A percentile compares a stretch with the other conserved stretches of the same genome.
Evolutionary conservation across 495 filamentous ascomycete genomes (phyloP).

Genomic region (Elasticomyces elasticus): DNA sequence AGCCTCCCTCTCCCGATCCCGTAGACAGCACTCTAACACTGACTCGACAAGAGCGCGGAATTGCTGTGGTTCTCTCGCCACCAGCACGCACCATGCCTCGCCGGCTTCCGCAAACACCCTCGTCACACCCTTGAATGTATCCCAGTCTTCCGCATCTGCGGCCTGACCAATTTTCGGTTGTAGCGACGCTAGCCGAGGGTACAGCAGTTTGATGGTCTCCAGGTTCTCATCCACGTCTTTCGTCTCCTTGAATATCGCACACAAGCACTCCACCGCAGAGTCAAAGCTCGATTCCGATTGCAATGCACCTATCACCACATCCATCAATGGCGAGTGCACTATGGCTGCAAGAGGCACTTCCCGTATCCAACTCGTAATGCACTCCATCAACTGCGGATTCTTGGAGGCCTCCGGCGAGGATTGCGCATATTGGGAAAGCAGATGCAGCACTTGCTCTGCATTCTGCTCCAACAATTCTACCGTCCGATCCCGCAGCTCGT

Average conservation of each 20-base stretch:
- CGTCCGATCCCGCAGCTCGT: constrained; percentile 73
- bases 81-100: constrained; percentile 83
- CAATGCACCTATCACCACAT: constrained; percentile 67
- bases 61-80: constrained; percentile 68
- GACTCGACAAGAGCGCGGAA: constrained; percentile 84
- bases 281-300: constrained; percentile 68
- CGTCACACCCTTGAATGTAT: constrained; percentile 78
- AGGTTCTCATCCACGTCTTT: constrained; percentile 83
- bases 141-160: constrained; percentile 74
- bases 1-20: constrained; percentile 79
- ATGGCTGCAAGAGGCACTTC: constrained; percentile 79
- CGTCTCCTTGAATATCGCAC: constrained; percentile 83
- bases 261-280: constrained; percentile 85
- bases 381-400: constrained; percentile 85
- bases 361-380: constrained; percentile 90
- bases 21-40: constrained; percentile 77
- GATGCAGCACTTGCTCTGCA: constrained; percentile 68
- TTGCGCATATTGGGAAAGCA: constrained; percentile 79
- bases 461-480: constrained; percentile 84
- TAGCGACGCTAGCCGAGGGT: constrained; percentile 70
- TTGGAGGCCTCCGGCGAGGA: constrained; percentile 82
- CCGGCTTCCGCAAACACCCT: constrained; percentile 87
- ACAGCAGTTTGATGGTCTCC: constrained; percentile 69
- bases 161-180: constrained; percentile 65
- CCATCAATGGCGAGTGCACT: constrained; percentile 74